Evolutionary conservation across 805 yeast species (phyloP), one percentile per base, ranked within the genome.

Genomic region (Danielia oregonensis): DNA sequence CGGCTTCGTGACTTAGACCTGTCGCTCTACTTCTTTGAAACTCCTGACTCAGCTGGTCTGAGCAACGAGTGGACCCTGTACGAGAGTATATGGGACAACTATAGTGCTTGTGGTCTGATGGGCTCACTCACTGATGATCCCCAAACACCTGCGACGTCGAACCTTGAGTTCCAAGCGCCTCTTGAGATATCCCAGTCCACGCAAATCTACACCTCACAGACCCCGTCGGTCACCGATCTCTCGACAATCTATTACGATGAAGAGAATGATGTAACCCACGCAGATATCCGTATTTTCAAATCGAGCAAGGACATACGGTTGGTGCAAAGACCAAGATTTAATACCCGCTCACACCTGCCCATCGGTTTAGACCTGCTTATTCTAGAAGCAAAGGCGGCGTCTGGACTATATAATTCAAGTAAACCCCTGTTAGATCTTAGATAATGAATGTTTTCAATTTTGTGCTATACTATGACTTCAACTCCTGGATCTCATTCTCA

Each of bases 401-500:
- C n/a, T n/a, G n/a, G n/a, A n/a, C n/a, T n/a, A n/a, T n/a, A n/a
- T n/a, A n/a, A n/a, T n/a, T n/a, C n/a, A n/a, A n/a, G n/a, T n/a
- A n/a, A n/a, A 16, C 8, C 15, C n/a, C 7, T 17, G 15, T 11
- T 6, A 11, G 26, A 24, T 6, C 14, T 7, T 17, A n/a, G 8
- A 6, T 26, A 5, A 8, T 26, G 23, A 8, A 21, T 21, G 11
- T 21, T 21, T 9, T 21, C 14, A 24, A 11, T 11, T n/a, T 24
- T 24, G 11, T 7, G 8, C 12, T 6, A 10, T 12, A 5, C 33
- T 43, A 55, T 22, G 36, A 43, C 34, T 50, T 50, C 44, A 89
- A 69, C 63, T 88, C 96, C 26, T 82, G 76, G 54, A 89, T 89
- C 57, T 86, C 96, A 37, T 79, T 82, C 50, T 86, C 93, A 46